Base-by-base conservation (phyloP, 306 rosid species). In the Lupinus albus region DNA sequence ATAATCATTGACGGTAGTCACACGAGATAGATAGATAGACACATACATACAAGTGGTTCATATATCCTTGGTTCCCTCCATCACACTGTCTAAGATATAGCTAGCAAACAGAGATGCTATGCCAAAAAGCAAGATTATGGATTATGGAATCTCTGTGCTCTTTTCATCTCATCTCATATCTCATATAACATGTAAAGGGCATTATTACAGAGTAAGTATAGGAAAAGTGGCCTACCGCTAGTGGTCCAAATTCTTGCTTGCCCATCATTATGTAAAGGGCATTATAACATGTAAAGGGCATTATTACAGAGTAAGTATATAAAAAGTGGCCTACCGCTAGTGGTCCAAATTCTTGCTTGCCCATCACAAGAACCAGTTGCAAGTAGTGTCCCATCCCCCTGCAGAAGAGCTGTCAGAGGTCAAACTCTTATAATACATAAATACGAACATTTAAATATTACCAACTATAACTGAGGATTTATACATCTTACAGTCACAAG, bases 341-440 rank as follows among this genome's bases (percentile, higher is more conserved):
- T 78, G 51, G 58, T 75, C 95, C 95, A 88, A 68, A 88, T 82
- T 86, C 95, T 82, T 68, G 95, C 95, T 57, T 88, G 95, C 53
- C 95, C 95, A 80, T 88, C 95, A 57, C 76, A 84, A 0, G 95
- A 84, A 68, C 95, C 95, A 7, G 95, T 86, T 47, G 95, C 95
- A 74, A 88, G 91, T 53, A 86, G 82, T 7, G 91, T 80, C 59
- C 89, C 95, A 30, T 88, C 95, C 30, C 81, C 86, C 95, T 88
- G 72, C 32, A 61, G 8, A 14, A 39, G 12, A 57, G 38, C 55
- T 41, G 9, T 1, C 14, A 59, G 38, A 48, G 12, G 8, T 63
- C 15, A 77, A 49, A 18, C 38, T 11, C 42, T 11, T 2, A 45
- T 17, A 44, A 8, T 39, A 13, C 14, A 21, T 52, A 33, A 20